These are phyloP conservation scores for Vinca minor DNA, from an alignment of 257 asterid genomes.

Conservation along the genomic window DNA sequence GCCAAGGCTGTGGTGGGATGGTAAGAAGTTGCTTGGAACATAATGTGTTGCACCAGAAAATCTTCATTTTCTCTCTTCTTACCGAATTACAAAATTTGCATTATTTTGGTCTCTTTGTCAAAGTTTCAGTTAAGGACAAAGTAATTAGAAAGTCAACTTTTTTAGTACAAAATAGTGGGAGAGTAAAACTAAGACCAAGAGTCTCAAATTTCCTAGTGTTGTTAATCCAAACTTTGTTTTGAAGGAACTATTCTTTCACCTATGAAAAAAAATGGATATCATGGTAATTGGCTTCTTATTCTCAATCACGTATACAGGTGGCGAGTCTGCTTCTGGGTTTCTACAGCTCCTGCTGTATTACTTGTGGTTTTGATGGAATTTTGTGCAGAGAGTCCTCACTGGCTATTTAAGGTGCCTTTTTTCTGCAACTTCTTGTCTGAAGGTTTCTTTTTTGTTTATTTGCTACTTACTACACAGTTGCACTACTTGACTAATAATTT, in stretches of 20 bases:
- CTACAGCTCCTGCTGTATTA: conserved; percentile 74
- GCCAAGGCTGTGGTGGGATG: conserved; percentile 62
- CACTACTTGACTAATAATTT: background rate
- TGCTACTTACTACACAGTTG: background rate
- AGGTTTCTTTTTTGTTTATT: conserved; percentile 1
- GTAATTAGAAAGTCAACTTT: background rate
- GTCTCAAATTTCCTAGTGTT: background rate
- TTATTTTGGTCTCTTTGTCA: background rate
- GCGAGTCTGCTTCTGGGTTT: conserved; percentile 94
- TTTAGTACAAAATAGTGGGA: background rate
- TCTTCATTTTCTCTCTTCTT: background rate
- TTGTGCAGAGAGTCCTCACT: conserved; percentile 83
- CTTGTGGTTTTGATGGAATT: conserved; percentile 70
- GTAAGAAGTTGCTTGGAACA: conserved; percentile 36
- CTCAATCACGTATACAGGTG: conserved; percentile 49
- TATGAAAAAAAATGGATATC: background rate
- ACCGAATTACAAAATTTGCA: background rate
- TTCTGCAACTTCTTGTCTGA: background rate
- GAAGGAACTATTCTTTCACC: background rate
- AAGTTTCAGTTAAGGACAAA: background rate
- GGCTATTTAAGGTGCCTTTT: conserved; percentile 76
- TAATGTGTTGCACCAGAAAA: background rate
- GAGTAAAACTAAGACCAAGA: background rate
- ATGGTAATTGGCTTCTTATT: background rate
- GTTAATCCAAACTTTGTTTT: background rate